These are phyloP conservation scores for Sarocladiaceae sp. DNA, from an alignment of 2,329 filamentous ascomycete species.

Conservation along the genomic window DNA sequence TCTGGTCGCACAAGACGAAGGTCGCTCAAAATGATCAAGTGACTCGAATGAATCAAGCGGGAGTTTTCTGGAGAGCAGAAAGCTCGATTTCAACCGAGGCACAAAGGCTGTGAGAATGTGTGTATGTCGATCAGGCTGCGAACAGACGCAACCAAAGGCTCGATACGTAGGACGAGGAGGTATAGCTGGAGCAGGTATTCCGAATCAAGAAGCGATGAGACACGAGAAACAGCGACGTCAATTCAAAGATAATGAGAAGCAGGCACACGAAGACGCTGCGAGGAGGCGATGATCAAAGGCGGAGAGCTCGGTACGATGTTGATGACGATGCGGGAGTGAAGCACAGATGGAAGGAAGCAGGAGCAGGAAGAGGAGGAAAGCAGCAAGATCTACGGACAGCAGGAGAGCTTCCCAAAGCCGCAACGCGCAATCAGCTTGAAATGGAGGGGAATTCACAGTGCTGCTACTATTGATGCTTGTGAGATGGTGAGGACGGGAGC, in stretches of 20 bases:
- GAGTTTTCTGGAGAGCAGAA: not conserved
- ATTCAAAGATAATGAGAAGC: not conserved
- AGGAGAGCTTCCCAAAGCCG: too few relatives aligned
- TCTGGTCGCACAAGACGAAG: not conserved
- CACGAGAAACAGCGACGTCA: not conserved
- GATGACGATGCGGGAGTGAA: not conserved
- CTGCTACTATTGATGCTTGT: not conserved
- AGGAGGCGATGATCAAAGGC: constrained; percentile 4
- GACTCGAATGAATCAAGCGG: not conserved
- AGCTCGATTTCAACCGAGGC: too few relatives aligned
- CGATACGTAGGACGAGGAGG: too few relatives aligned
- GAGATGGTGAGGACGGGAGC: not conserved
- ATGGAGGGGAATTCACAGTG: not conserved
- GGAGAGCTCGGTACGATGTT: not conserved
- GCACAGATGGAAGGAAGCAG: not conserved
- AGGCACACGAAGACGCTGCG: not conserved
- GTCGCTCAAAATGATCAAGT: not conserved
- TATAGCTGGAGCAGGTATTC: too few relatives aligned
- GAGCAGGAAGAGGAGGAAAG: not conserved
- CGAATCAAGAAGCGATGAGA: not conserved
- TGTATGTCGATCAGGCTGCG: too few relatives aligned
- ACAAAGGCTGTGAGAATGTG: too few relatives aligned
- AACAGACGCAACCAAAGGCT: too few relatives aligned
- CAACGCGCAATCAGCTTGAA: not conserved
- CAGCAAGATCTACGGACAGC: not conserved